phyloP scores from a whole-genome alignment of 2,329 filamentous ascomycete genomes.

The Sporothrix globosa region DNA sequence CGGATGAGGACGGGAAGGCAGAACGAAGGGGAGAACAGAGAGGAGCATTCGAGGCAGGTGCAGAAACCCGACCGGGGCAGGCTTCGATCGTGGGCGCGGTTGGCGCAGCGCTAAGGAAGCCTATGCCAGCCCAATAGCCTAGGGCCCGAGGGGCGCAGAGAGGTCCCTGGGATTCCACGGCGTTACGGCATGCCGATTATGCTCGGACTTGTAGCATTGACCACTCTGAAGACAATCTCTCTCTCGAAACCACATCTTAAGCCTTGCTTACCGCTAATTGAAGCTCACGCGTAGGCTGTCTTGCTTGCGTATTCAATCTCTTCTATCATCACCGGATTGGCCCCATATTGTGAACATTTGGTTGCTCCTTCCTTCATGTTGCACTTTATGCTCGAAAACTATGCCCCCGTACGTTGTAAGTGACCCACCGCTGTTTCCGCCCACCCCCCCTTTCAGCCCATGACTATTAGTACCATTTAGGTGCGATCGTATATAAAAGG shows the following conservation, averaged over 20 bases:
- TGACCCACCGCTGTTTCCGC: too few relatives aligned
- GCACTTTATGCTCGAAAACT: neutral
- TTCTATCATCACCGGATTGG: neutral
- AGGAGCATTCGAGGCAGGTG: constrained; percentile 12
- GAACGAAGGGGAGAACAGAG: neutral
- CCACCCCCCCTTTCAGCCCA: too few relatives aligned
- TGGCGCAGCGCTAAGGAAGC: constrained; percentile 22
- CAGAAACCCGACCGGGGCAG: constrained; percentile 12
- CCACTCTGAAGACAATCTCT: neutral
- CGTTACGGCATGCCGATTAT: neutral
- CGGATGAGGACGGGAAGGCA: neutral
- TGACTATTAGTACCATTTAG: too few relatives aligned
- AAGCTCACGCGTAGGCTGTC: neutral
- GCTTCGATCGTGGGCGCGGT: neutral
- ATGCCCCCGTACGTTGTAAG: neutral
- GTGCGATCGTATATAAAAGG: too few relatives aligned
- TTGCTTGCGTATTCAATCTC: neutral
- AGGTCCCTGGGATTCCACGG: constrained; percentile 4
- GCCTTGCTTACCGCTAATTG: neutral
- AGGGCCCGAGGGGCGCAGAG: neutral
- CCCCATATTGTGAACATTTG: neutral
- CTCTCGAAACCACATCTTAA: neutral
- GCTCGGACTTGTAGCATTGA: neutral
- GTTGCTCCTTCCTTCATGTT: constrained; percentile 10
- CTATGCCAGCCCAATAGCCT: neutral